These are phyloP conservation scores for Aspergillus sclerotioniger DNA, from an alignment of 495 filamentous ascomycete species.

Conservation along the genomic window DNA sequence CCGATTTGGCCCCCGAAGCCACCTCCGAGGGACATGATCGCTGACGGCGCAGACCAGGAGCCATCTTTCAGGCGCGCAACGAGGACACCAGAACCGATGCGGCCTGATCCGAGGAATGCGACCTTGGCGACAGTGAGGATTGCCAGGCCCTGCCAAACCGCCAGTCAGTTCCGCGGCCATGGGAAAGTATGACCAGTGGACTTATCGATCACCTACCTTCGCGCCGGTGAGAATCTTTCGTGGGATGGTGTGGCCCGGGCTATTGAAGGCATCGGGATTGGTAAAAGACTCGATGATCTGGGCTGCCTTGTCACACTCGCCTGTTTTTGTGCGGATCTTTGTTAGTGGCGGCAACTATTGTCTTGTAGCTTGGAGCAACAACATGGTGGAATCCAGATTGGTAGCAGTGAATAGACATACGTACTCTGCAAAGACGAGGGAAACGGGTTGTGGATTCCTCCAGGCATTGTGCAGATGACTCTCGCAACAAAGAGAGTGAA, in stretches of 20 bases:
- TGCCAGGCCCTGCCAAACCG: constrained; percentile 66
- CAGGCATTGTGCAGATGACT: constrained; percentile 24
- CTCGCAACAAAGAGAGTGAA: not conserved
- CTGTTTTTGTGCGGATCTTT: constrained; percentile 29
- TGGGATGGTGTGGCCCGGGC: constrained; percentile 87
- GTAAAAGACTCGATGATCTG: constrained; percentile 88
- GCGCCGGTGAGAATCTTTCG: constrained; percentile 79
- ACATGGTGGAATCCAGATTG: not conserved
- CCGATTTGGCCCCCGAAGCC: constrained; percentile 92
- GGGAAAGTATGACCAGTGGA: not conserved
- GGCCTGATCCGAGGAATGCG: constrained; percentile 82
- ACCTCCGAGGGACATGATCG: constrained; percentile 78
- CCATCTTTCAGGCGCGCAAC: constrained; percentile 87
- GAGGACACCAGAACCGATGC: constrained; percentile 88
- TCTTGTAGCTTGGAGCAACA: too few species aligned
- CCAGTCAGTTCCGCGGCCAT: not conserved
- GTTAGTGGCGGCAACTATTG: not conserved
- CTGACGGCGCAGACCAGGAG: constrained; percentile 87
- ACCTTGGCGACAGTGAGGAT: constrained; percentile 88
- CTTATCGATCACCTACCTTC: constrained; percentile 57
- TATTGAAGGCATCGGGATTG: constrained; percentile 79
- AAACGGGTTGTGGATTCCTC: constrained; percentile 59
- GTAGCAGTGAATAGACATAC: constrained; percentile 25
- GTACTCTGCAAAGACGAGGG: constrained; percentile 56
- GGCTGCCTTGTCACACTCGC: constrained; percentile 77